Evolutionary conservation across 1,139 yeast genomes (phyloP), one percentile per base, ranked within the genome.

Genomic region (Saccharomycopsis hybrid): DNA sequence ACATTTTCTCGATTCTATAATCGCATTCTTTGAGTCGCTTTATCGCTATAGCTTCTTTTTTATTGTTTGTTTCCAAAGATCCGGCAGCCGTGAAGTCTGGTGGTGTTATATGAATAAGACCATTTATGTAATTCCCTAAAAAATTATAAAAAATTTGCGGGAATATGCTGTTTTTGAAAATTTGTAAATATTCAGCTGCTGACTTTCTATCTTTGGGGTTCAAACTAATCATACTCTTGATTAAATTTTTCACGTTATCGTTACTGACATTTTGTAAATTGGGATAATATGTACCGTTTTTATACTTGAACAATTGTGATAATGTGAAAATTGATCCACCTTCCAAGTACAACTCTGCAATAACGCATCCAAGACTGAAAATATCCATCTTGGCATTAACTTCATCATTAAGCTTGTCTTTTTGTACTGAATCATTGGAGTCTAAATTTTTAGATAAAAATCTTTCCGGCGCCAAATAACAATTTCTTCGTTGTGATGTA

Each of bases 391-490:
- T 77, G 59, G 50, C 54, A 27, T 35, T 35, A 11, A 44, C 25
- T 27, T 28, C 64, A 61, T 28, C 70, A 69, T 11, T 65, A 65
- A 48, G 47, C 59, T 49, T 54, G 13, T 28, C 30, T n/a, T 38
- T n/a, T 25, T 38, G 24, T 28, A 4, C 49, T n/a, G 52, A 51
- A 5, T 58, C 55, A 4, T 57, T 57, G 5, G 62, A 62, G 44
- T 63, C 62, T 18, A 46, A 25, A 30, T 44, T 32, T 44, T 39
- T 44, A 11, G 45, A 60, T 52, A 77, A 70, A 61, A 94, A 92
- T 56, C 98, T 68, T 63, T 94, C 99, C 0, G 99, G 98, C 0
- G 98, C 97, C 47, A 94, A 67, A 63, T 90, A 92, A 65, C 98
- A 92, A 2, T 82, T 78, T 59, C 96, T 73, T 57, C 97, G 71